Conservation (phyloP, 1,284 basidiomycete species). For the Thelephora terrestris region DNA sequence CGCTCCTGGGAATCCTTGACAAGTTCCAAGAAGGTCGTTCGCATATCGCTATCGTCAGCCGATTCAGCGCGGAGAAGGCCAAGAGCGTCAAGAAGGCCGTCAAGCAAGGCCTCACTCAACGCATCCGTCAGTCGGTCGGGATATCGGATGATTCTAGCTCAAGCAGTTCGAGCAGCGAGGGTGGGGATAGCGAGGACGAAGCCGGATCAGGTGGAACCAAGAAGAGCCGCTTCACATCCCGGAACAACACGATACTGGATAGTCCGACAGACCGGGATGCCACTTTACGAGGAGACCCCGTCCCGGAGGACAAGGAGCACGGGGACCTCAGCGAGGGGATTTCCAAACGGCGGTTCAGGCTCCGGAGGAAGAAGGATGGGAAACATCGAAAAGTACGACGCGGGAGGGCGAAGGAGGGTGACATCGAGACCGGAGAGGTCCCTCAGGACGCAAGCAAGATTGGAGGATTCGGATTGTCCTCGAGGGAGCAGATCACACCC, state of each 20-base stretch:
- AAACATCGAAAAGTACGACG: slow-evolving; percentile 7
- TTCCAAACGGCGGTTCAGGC: slow-evolving; percentile 2
- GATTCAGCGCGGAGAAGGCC: slow-evolving; percentile 38
- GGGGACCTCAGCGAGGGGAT: slow-evolving; percentile 5
- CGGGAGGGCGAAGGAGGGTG: background rate
- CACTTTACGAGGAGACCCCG: background rate
- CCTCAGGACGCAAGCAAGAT: slow-evolving; percentile 8
- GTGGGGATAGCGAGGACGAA: slow-evolving; percentile 21
- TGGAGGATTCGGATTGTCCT: slow-evolving; percentile 23
- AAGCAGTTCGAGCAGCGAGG: slow-evolving; percentile 22
- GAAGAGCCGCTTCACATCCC: no score
- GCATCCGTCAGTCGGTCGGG: slow-evolving; percentile 51
- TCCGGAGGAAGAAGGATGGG: background rate
- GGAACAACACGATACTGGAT: no score
- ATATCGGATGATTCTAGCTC: slow-evolving; percentile 49
- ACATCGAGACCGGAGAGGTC: slow-evolving; percentile 10
- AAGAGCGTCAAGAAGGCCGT: slow-evolving; percentile 59
- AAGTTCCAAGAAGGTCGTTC: slow-evolving; percentile 87
- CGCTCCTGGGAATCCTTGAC: slow-evolving; percentile 80
- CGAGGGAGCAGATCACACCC: slow-evolving; percentile 72
- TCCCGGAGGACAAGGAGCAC: slow-evolving; percentile 6
- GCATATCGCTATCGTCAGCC: slow-evolving; percentile 85
- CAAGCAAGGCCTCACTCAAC: slow-evolving; percentile 63
- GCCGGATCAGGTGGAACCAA: slow-evolving; percentile 8
- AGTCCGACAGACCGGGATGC: slow-evolving; percentile 10